These are phyloP conservation scores for Solanum lignicaule DNA, from an alignment of 257 asterid species.

Conservation along the genomic window DNA sequence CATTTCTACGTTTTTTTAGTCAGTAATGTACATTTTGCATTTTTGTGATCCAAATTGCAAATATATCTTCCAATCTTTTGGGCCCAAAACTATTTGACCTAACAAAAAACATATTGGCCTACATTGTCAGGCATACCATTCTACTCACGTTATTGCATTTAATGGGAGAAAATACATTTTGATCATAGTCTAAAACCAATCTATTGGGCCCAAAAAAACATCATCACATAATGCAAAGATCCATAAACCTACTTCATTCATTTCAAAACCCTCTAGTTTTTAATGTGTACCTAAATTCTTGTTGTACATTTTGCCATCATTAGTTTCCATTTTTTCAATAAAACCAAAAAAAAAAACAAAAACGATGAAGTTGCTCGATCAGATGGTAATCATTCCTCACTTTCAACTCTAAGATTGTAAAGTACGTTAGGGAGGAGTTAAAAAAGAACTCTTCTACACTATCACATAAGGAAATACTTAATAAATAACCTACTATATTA, in stretches of 20 bases:
- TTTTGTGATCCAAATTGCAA: neutral
- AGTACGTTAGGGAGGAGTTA: neutral
- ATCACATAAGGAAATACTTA: neutral
- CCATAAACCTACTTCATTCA: neutral
- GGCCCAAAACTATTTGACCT: conserved; percentile 13
- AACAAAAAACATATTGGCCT: conserved; percentile 7
- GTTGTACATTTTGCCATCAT: neutral
- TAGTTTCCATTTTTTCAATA: neutral
- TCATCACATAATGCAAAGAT: neutral
- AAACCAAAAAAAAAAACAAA: no score
- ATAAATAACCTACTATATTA: neutral
- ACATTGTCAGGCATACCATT: conserved; percentile 18
- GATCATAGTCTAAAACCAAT: conserved; percentile 6
- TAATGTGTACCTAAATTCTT: neutral
- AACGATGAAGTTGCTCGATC: neutral
- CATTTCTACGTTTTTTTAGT: neutral
- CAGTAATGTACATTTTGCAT: neutral
- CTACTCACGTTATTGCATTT: conserved; percentile 15
- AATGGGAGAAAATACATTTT: conserved; percentile 5
- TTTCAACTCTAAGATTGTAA: no score
- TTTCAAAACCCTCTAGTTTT: neutral
- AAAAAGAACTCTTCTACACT: neutral
- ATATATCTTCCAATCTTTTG: neutral
- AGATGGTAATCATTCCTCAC: neutral
- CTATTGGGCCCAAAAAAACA: conserved; percentile 2